Evolutionary conservation across 2,329 filamentous ascomycete species (phyloP).

Genomic region (Fusarium nematophilum): DNA sequence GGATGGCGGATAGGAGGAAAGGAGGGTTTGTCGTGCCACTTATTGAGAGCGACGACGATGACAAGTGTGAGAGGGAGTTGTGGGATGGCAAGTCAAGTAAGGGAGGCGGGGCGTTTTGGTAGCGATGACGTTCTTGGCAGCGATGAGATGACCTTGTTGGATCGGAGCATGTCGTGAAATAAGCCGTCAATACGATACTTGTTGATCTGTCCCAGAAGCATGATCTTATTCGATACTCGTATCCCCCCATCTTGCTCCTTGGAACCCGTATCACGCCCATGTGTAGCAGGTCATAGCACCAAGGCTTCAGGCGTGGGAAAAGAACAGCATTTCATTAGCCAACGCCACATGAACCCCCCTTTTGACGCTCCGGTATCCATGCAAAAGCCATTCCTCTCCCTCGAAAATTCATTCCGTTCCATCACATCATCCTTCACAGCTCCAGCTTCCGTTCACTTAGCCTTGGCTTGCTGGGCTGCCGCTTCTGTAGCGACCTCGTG

Average conservation of each 20-base stretch:
- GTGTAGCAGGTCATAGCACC: neutral
- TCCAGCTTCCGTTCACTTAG: constrained; percentile 53
- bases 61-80: constrained; percentile 42
- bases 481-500: constrained; percentile 57
- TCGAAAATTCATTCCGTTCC: constrained; percentile 6
- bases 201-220: neutral
- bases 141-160: constrained; percentile 1
- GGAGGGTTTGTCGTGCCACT: constrained; percentile 64
- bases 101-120: constrained; percentile 56
- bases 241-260: neutral
- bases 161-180: too few relatives aligned
- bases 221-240: neutral
- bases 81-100: constrained; percentile 55
- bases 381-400: constrained; percentile 23
- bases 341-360: constrained; percentile 40
- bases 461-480: constrained; percentile 67
- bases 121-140: constrained; percentile 13
- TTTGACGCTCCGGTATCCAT: constrained; percentile 34
- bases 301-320: constrained; percentile 20
- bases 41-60: constrained; percentile 52
- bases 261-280: too few relatives aligned
- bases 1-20: constrained; percentile 67
- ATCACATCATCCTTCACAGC: constrained; percentile 14
- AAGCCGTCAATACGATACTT: neutral
- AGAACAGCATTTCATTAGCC: constrained; percentile 43